A percentile compares a stretch with the other conserved stretches of the same genome.
phyloP scores from a whole-genome alignment of 305 asterid species.

The Salvia sclarea region DNA sequence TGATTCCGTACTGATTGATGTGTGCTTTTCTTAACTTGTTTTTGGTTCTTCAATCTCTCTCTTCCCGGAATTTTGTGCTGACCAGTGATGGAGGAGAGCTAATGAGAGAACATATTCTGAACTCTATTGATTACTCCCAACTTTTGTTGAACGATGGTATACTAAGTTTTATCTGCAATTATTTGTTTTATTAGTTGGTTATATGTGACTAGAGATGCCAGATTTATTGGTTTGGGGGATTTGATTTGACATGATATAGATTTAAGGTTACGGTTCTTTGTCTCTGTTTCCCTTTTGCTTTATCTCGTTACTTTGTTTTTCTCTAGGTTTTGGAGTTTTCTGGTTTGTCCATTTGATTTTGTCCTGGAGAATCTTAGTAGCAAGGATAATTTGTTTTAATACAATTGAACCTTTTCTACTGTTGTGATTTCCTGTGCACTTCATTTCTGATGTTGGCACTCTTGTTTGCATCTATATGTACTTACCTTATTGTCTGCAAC shows the following conservation, averaged over 20 bases:
- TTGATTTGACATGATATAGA: slow-evolving; percentile 42
- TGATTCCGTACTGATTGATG: slow-evolving; percentile 6
- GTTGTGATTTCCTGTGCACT: slow-evolving; percentile 40
- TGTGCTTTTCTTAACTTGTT: slow-evolving; percentile 26
- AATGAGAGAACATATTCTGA: slow-evolving; percentile 5
- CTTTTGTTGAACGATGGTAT: neutral
- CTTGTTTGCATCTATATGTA: slow-evolving; percentile 49
- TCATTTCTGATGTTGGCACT: slow-evolving; percentile 40
- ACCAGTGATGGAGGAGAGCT: slow-evolving; percentile 33
- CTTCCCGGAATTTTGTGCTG: slow-evolving; percentile 43
- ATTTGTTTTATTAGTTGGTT: slow-evolving; percentile 23
- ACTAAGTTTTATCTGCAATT: slow-evolving; percentile 26
- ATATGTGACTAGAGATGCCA: slow-evolving; percentile 30
- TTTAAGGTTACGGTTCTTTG: slow-evolving; percentile 41
- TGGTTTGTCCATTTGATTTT: slow-evolving; percentile 52
- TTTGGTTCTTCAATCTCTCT: slow-evolving; percentile 28
- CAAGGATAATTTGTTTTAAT: slow-evolving; percentile 44
- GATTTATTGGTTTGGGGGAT: slow-evolving; percentile 31
- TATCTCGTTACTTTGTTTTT: slow-evolving; percentile 44
- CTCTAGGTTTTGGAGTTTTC: slow-evolving; percentile 58
- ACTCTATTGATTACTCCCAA: no score
- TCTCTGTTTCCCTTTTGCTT: slow-evolving; percentile 29
- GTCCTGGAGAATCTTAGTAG: slow-evolving; percentile 58
- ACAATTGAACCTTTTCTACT: slow-evolving; percentile 40
- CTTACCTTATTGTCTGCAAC: slow-evolving; percentile 37